Conservation (phyloP, 768 basidiomycete genomes). For the Boletus sp. region DNA sequence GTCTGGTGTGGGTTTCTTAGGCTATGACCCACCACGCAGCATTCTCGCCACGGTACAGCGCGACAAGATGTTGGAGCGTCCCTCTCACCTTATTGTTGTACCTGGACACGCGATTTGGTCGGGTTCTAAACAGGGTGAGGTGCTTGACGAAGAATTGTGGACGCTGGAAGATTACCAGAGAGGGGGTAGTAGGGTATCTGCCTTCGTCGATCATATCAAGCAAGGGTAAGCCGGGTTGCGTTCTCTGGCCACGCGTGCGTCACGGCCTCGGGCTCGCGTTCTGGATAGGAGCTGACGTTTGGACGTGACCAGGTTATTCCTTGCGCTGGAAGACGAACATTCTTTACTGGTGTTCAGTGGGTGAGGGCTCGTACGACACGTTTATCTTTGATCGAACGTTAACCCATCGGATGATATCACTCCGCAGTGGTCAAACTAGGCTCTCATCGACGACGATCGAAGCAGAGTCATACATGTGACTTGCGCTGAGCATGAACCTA, state of each 20-base stretch:
- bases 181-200: conserved; percentile 60
- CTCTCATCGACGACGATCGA: conserved; percentile 73
- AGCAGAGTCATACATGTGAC: conserved; percentile 81
- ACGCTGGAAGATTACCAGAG: conserved; percentile 77
- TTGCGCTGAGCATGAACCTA: conserved; percentile 61
- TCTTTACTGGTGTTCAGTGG: no score
- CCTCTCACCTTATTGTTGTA: conserved; percentile 79
- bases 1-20: no score
- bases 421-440: no score
- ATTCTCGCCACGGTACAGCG: conserved; percentile 49
- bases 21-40: conserved; percentile 31
- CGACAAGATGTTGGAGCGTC: conserved; percentile 32
- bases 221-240: no score
- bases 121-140: conserved; percentile 51
- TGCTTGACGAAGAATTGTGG: conserved; percentile 69
- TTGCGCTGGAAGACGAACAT: no score
- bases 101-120: conserved; percentile 93
- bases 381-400: no score
- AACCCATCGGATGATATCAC: no score
- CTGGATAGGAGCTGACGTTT: no score
- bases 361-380: no score
- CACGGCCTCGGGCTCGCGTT: conserved; percentile 1
- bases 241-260: conserved; percentile 4
- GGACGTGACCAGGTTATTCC: no score
- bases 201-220: conserved; percentile 83